These are phyloP conservation scores for Septoria petroselini DNA, from an alignment of 2,329 filamentous ascomycete species.

Conservation along the genomic window DNA sequence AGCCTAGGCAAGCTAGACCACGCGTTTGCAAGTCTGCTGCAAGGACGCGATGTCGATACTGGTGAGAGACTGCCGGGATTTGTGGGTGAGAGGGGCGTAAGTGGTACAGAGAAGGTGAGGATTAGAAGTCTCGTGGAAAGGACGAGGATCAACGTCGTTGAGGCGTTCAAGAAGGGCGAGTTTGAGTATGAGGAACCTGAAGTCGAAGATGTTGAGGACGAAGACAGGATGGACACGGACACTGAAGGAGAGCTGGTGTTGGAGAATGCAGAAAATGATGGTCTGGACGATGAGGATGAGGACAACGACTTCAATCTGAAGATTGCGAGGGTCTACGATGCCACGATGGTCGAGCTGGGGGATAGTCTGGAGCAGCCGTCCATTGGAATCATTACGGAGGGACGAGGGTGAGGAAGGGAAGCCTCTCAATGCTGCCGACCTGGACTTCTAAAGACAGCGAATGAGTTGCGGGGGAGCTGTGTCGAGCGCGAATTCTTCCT, in stretches of 20 bases:
- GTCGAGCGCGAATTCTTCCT: not conserved
- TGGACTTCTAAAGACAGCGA: too few species aligned
- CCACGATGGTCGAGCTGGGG: slow-evolving; percentile 71
- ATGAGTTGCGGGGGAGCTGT: not conserved
- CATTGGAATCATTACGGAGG: slow-evolving; percentile 49
- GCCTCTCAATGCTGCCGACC: not conserved
- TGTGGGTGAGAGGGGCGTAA: slow-evolving; percentile 58
- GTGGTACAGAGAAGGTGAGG: slow-evolving; percentile 85
- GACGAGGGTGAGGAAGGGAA: slow-evolving; percentile 21
- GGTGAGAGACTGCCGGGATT: slow-evolving; percentile 68
- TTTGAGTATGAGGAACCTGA: slow-evolving; percentile 44
- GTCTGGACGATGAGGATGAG: slow-evolving; percentile 31
- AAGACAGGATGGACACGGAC: slow-evolving; percentile 42
- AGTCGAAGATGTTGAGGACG: slow-evolving; percentile 36
- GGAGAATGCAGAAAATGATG: slow-evolving; percentile 32
- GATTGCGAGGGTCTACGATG: slow-evolving; percentile 73
- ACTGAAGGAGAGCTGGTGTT: slow-evolving; percentile 32
- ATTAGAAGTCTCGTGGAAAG: slow-evolving; percentile 77
- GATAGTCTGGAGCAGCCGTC: slow-evolving; percentile 57
- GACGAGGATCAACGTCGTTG: slow-evolving; percentile 67
- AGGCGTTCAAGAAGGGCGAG: slow-evolving; percentile 59
- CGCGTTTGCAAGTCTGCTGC: slow-evolving; percentile 73
- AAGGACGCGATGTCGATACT: slow-evolving; percentile 64
- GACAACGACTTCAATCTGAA: slow-evolving; percentile 59
- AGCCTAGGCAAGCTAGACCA: slow-evolving; percentile 76